Conservation (phyloP, 2,329 filamentous ascomycete genomes). For the Cytospora piceicola region DNA sequence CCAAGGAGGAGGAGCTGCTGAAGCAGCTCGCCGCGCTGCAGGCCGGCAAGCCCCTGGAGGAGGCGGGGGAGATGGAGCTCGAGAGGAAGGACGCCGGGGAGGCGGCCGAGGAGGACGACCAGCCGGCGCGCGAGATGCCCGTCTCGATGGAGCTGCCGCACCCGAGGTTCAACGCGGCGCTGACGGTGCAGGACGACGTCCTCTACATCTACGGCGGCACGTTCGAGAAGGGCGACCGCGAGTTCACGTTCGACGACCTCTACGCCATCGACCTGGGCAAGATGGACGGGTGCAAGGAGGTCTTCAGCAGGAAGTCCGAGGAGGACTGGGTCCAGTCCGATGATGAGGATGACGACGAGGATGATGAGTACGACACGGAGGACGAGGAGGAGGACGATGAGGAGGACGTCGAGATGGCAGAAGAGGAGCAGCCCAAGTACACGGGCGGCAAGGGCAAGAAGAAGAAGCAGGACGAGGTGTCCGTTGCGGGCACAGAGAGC, state of each 20-base stretch:
- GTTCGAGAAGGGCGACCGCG: constrained; percentile 90
- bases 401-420: constrained; percentile 55
- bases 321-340: constrained; percentile 77
- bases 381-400: constrained; percentile 56
- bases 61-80: constrained; percentile 53
- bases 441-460: constrained; percentile 62
- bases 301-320: constrained; percentile 77
- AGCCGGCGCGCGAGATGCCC: constrained; percentile 64
- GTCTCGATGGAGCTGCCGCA: constrained; percentile 85
- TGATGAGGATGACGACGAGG: constrained; percentile 62
- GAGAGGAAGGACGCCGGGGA: constrained; percentile 51
- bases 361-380: constrained; percentile 62
- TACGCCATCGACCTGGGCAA: constrained; percentile 94
- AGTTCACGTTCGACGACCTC: constrained; percentile 95
- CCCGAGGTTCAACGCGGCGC: constrained; percentile 84
- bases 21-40: constrained; percentile 85
- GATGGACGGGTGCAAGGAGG: constrained; percentile 88
- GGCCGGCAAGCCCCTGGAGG: constrained; percentile 67
- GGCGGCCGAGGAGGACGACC: constrained; percentile 55
- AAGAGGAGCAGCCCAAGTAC: constrained; percentile 48
- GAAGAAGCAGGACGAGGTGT: constrained; percentile 48
- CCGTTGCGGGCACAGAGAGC: constrained; percentile 44
- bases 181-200: constrained; percentile 89
- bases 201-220: constrained; percentile 96
- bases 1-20: constrained; percentile 88